Evolutionary conservation across 768 basidiomycete species (phyloP).

Genomic region (Scleroderma citrinum): DNA sequence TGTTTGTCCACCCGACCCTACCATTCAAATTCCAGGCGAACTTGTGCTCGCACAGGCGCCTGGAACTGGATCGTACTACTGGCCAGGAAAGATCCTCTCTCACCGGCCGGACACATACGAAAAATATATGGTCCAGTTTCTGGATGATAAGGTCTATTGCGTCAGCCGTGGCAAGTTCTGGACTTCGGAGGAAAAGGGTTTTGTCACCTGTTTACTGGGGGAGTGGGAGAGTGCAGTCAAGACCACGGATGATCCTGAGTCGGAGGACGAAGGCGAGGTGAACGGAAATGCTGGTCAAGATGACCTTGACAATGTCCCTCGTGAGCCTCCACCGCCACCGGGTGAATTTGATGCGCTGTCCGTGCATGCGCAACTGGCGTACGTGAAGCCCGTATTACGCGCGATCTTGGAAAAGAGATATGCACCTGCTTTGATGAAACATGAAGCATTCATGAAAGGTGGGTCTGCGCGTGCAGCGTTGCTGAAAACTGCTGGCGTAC

Average conservation of each 20-base stretch:
- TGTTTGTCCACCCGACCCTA: conserved; percentile 41
- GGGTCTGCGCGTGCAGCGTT: conserved; percentile 38
- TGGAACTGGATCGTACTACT: conserved; percentile 38
- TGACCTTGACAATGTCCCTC: conserved; percentile 24
- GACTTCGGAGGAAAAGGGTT: conserved; percentile 52
- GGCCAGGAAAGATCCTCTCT: conserved; percentile 59
- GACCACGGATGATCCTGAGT: conserved; percentile 21
- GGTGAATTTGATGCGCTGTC: conserved; percentile 42
- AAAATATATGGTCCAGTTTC: conserved; percentile 53
- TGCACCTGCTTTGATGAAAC: conserved; percentile 42
- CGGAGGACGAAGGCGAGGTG: conserved; percentile 25
- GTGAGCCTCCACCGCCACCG: conserved; percentile 37
- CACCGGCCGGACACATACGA: conserved; percentile 39
- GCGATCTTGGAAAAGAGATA: conserved; percentile 56
- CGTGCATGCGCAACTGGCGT: conserved; percentile 56
- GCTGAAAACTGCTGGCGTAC: conserved; percentile 27
- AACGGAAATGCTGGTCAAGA: conserved; percentile 38
- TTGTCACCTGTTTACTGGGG: conserved; percentile 60
- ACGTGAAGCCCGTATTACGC: conserved; percentile 55
- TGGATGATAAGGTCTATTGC: conserved; percentile 44
- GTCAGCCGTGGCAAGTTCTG: conserved; percentile 49
- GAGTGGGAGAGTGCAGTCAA: conserved; percentile 43
- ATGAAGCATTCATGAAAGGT: conserved; percentile 54
- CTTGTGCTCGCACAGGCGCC: conserved; percentile 46
- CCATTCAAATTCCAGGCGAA: conserved; percentile 62